Evolutionary conservation across 208 protist species (phyloP), one percentile per base, ranked within the genome.

Genomic region (Histomonas meleagridis): DNA sequence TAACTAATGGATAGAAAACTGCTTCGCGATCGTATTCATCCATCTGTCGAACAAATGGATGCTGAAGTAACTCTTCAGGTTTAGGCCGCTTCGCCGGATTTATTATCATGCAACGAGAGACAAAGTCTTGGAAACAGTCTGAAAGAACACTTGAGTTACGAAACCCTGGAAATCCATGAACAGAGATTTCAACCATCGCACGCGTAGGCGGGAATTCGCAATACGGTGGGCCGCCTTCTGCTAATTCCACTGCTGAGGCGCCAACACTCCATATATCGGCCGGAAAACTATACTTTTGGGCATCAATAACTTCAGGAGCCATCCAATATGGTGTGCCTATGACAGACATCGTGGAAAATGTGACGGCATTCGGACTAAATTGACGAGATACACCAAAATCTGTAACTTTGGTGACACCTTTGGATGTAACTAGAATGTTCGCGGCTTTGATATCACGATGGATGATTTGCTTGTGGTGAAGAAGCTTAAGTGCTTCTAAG

Each of bases 391-490:
- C 90, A 53, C 93, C 93, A 70, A 94, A 94, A 91, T 94, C 93
- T 18, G 93, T 92, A 0, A 94, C 79, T 72, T 93, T 94, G 40
- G 69, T 69, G 40, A 4, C 0, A 23, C 93, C 93, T 0, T 60
- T 26, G 7, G 57, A 57, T 12, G 57, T 92, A 18, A 94, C 70
- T 10, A 92, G 35, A 38, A 62, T 79, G 38, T 93, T 93, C 21
- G 65, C 91, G 26, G 92, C 94, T 92, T 98, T 98, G 55, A 98
- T 96, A 92, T 98, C 97, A 43, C 97, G 92, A 91, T 98, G 97
- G 35, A 98, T 95, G 91, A 96, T 81, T 81, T 21, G 9, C 51
- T 51, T 81, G 4, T 23, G 35, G n/a, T 76, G 65, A 46, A 76
- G 26, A 2, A 46, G 16, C 7, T 81, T 3, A 9, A 81, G 1